Evolutionary conservation across 2,329 filamentous ascomycete genomes (phyloP).

Genomic region (Clonostachys sp.): DNA sequence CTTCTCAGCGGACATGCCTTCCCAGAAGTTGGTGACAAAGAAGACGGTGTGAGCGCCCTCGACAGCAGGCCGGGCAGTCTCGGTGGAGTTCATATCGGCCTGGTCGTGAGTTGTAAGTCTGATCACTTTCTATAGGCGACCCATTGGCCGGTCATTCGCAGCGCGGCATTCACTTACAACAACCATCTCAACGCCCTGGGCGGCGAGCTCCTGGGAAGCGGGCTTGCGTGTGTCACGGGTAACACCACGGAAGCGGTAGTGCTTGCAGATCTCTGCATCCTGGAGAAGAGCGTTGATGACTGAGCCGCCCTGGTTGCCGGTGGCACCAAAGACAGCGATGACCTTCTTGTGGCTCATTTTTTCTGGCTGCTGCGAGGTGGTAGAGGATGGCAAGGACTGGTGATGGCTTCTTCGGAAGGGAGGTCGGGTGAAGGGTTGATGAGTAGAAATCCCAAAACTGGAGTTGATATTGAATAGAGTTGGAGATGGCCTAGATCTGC

Average conservation of each 20-base stretch:
- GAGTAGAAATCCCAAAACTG: neutral
- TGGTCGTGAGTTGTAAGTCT: conserved; percentile 7
- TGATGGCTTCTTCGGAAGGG: conserved; percentile 12
- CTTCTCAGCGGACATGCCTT: conserved; percentile 21
- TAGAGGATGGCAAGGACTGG: too few relatives aligned
- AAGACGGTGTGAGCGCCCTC: conserved; percentile 36
- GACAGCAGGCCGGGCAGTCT: conserved; percentile 28
- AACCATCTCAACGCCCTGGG: conserved; percentile 37
- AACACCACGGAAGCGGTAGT: conserved; percentile 39
- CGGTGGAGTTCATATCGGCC: conserved; percentile 33
- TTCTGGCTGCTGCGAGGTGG: too few relatives aligned
- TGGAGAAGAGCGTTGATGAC: conserved; percentile 38
- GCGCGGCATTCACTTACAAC: conserved; percentile 13
- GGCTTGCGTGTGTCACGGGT: conserved; percentile 38
- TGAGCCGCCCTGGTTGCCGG: conserved; percentile 43
- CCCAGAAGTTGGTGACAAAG: conserved; percentile 32
- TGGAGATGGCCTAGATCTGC: too few relatives aligned
- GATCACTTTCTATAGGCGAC: neutral
- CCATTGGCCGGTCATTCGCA: neutral
- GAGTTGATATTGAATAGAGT: neutral
- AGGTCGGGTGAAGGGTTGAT: neutral
- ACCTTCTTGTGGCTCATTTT: conserved; percentile 13
- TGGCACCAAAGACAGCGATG: conserved; percentile 40
- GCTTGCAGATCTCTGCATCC: conserved; percentile 35
- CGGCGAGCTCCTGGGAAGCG: conserved; percentile 27